Base-by-base conservation (phyloP, 202 grass and related monocot genomes). In the Musa balbisiana region DNA sequence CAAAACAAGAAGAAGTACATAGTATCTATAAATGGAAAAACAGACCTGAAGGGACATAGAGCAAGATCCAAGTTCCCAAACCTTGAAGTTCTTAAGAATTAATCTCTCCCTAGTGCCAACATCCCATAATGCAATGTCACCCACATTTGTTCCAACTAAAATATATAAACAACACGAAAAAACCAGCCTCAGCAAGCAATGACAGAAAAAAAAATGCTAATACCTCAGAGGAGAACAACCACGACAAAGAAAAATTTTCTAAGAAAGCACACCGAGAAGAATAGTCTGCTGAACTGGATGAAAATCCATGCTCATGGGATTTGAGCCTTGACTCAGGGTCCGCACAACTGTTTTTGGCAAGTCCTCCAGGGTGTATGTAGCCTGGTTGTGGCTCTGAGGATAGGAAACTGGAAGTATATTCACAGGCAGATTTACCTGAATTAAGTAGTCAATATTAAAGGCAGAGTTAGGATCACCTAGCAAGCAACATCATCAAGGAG, bases 271-370 rank as follows among this genome's bases (percentile, higher is more conserved):
- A 99, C 95, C 95, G 82, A 99, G 89, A 80, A 99, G 89, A 87
- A 92, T 88, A 67, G 85, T 95, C 68, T 95, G 95, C 67, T 99
- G 91, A 64, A 76, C 63, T 67, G 95, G 95, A 95, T 99, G 95
- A 82, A 99, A 99, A 86, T 99, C 95, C 95, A 99, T 92, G 91
- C 95, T 99, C 91, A 95, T 99, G 10, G 87, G 87, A 71, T 78
- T 21, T 52, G 95, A 94, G 75, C 91, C 91, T 78, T 99, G 95
- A 43, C 52, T 90, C 67, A 99, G 78, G 51, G 87, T 85, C 25
- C 91, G 83, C 65, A 73, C 89, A 56, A 95, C 91, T 60, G 69
- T 80, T 91, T 92, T 99, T 81, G 92, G 95, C 76, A 99, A 83
- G 81, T 99, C 95, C 54, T 95, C 95, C 52, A 83, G 91, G 19